These are phyloP conservation scores for Fomitopsis palustris DNA, from an alignment of 1,284 basidiomycete species.

Conservation along the genomic window DNA sequence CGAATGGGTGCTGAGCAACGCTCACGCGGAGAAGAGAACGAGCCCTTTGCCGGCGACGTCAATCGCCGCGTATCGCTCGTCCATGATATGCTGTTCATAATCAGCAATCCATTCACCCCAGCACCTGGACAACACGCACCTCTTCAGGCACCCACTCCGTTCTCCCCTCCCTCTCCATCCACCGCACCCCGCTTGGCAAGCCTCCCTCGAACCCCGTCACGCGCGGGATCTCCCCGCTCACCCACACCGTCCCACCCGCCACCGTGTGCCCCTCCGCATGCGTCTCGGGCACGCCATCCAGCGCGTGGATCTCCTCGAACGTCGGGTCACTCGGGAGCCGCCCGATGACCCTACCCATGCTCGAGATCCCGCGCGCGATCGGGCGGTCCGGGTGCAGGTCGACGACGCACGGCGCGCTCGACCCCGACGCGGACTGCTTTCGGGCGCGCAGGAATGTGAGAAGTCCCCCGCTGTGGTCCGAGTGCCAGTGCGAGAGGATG, in stretches of 20 bases:
- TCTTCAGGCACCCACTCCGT: slow-evolving; percentile 61
- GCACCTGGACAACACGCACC: slow-evolving; percentile 30
- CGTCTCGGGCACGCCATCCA: slow-evolving; percentile 55
- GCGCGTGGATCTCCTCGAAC: slow-evolving; percentile 56
- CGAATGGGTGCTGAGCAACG: slow-evolving; percentile 14
- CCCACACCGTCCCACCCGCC: slow-evolving; percentile 57
- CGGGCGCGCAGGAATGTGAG: slow-evolving; percentile 56
- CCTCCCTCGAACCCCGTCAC: slow-evolving; percentile 67
- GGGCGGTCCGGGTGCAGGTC: slow-evolving; percentile 79
- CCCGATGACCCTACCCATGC: slow-evolving; percentile 53
- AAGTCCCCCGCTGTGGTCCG: slow-evolving; percentile 77
- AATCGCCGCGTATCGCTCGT: slow-evolving; percentile 75
- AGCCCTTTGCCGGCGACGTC: slow-evolving; percentile 79
- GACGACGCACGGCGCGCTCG: slow-evolving; percentile 40
- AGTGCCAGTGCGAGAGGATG: slow-evolving; percentile 80
- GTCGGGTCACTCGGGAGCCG: slow-evolving; percentile 67
- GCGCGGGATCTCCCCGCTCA: slow-evolving; percentile 79
- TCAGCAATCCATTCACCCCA: not conserved
- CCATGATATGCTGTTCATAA: slow-evolving; percentile 63
- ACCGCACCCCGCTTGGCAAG: slow-evolving; percentile 63
- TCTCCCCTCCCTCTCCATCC: slow-evolving; percentile 38
- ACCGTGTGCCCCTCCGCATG: slow-evolving; percentile 60
- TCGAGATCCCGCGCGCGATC: slow-evolving; percentile 67
- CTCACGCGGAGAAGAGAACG: slow-evolving; percentile 78
- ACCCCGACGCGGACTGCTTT: slow-evolving; percentile 6